Conservation (phyloP, 441 rosid species). For the Populus hybrid region DNA sequence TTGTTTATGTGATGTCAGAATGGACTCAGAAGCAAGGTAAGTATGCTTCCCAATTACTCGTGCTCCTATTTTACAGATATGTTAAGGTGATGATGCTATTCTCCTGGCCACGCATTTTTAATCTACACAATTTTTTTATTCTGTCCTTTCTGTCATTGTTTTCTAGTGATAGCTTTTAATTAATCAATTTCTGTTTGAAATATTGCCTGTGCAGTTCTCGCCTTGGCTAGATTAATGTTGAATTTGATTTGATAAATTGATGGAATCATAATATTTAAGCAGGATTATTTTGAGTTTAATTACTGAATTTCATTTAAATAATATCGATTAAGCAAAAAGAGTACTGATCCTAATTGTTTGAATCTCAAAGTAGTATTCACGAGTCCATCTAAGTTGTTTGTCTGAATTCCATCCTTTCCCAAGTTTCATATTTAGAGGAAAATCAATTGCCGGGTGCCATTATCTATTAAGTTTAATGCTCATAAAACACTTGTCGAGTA, state of each 20-base stretch:
- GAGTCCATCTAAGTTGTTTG: not conserved
- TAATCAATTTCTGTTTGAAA: not conserved
- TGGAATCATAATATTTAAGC: not conserved
- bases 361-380: not conserved
- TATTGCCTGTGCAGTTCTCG: not conserved
- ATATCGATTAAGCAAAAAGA: no score
- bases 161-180: not conserved
- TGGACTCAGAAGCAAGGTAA: slow-evolving; percentile 94
- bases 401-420: not conserved
- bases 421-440: not conserved
- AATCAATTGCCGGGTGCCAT: no score
- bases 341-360: not conserved
- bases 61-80: not conserved
- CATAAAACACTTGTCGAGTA: no score
- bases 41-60: slow-evolving; percentile 21
- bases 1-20: slow-evolving; percentile 80
- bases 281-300: not conserved
- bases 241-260: not conserved
- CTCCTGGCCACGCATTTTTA: not conserved
- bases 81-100: not conserved
- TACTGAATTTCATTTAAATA: not conserved
- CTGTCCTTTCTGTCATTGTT: not conserved
- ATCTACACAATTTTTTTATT: not conserved
- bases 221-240: not conserved
- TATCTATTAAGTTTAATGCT: no score